These are phyloP conservation scores for Hippophae rhamnoides DNA, from an alignment of 306 rosid species.

Conservation along the genomic window DNA sequence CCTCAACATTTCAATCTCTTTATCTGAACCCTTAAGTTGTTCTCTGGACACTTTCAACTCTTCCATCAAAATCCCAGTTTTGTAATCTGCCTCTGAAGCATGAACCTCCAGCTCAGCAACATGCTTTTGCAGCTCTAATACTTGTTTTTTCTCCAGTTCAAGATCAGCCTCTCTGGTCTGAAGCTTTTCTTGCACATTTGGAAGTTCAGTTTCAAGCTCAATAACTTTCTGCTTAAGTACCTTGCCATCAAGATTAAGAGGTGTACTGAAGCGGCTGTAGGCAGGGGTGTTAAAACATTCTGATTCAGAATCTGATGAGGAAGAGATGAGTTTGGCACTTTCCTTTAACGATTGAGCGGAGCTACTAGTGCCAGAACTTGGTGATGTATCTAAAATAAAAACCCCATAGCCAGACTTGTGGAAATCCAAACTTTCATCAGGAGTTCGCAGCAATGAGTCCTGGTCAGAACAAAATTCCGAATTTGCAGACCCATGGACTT, in stretches of 20 bases:
- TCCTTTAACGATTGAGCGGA: conserved; percentile 38
- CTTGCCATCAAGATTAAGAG: conserved; percentile 21
- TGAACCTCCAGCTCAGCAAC: conserved; percentile 32
- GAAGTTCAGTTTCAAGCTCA: conserved; percentile 29
- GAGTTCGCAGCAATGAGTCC: conserved; percentile 27
- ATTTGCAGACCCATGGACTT: conserved; percentile 35
- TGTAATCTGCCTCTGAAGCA: conserved; percentile 27
- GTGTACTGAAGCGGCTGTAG: conserved; percentile 11
- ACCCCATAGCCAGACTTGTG: conserved; percentile 27
- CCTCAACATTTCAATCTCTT: too few species aligned
- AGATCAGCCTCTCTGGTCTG: conserved; percentile 39
- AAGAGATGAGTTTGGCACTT: conserved; percentile 25
- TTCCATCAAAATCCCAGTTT: conserved; percentile 31
- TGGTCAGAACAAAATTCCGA: conserved; percentile 28
- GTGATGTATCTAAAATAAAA: conserved; percentile 35
- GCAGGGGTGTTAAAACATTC: conserved; percentile 24
- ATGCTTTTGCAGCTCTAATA: conserved; percentile 32
- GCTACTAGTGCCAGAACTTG: conserved; percentile 43
- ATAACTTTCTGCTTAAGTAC: conserved; percentile 23
- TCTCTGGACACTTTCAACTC: conserved; percentile 32
- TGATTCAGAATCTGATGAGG: conserved; percentile 42
- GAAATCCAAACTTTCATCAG: conserved; percentile 29
- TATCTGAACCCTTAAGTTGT: conserved; percentile 27
- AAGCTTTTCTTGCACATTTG: conserved; percentile 28
- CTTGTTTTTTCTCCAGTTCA: conserved; percentile 31